Evolutionary conservation across 169 alveolate genomes (phyloP).

Genomic region (Plasmodium yoelii): DNA sequence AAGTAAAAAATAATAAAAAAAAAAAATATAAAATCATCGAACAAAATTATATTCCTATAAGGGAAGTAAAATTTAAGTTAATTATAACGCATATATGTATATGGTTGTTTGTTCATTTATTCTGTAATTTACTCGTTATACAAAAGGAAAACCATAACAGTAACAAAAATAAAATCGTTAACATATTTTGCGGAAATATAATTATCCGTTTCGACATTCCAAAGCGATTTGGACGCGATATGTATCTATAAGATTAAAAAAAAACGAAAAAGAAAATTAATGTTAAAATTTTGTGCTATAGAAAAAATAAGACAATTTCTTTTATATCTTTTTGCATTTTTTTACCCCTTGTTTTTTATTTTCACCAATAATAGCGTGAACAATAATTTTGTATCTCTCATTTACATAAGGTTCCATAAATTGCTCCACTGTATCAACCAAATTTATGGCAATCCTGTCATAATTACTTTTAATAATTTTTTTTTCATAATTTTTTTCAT

Average conservation of each 20-base stretch:
- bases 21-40: neutral
- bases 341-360: constrained; percentile 73
- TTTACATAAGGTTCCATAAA: constrained; percentile 68
- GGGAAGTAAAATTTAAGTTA: neutral
- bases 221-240: constrained; percentile 74
- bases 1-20: constrained; percentile 12
- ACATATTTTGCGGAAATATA: constrained; percentile 72
- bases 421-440: constrained; percentile 68
- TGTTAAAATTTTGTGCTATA: neutral
- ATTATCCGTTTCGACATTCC: constrained; percentile 76
- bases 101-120: neutral
- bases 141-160: constrained; percentile 70
- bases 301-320: neutral
- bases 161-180: constrained; percentile 63
- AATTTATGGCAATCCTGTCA: constrained; percentile 53
- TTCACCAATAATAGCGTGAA: constrained; percentile 69
- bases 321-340: constrained; percentile 2
- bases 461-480: constrained; percentile 55
- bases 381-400: constrained; percentile 70
- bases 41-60: neutral
- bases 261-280: constrained; percentile 2
- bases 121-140: constrained; percentile 47
- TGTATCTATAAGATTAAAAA: constrained; percentile 29
- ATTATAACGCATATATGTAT: neutral
- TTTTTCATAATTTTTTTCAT: constrained; percentile 27